phyloP scores from a whole-genome alignment of 169 alveolate species.

The Eimeria zaria region DNA sequence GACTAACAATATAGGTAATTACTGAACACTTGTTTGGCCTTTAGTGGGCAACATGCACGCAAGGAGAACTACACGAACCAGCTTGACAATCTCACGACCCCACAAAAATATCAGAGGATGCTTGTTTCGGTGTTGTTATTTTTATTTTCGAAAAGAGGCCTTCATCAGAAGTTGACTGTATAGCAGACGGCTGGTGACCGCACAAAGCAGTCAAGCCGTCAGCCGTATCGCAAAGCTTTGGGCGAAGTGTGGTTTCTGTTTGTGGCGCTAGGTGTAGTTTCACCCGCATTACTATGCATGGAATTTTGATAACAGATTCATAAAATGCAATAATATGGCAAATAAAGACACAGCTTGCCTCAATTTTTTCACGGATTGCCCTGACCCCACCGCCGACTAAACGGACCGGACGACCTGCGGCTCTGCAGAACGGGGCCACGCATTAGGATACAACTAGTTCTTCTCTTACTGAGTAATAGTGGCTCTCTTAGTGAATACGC shows the following conservation, averaged over 20 bases:
- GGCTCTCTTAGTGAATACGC: background rate
- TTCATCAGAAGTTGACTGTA: background rate
- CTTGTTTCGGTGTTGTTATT: background rate
- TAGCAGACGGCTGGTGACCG: background rate
- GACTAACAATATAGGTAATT: background rate
- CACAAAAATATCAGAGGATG: background rate
- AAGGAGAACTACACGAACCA: background rate
- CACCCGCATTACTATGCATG: background rate
- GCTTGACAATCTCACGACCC: background rate
- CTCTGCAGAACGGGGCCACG: background rate
- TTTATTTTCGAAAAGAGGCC: background rate
- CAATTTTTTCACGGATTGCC: background rate
- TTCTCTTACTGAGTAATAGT: background rate
- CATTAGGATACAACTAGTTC: background rate
- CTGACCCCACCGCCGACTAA: slow-evolving; percentile 2
- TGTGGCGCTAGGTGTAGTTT: background rate
- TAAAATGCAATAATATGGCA: background rate
- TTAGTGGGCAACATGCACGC: background rate
- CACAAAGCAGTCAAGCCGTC: background rate
- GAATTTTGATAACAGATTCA: background rate
- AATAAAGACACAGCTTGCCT: background rate
- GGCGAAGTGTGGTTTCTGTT: background rate
- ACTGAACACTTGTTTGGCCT: background rate
- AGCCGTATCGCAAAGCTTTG: background rate
- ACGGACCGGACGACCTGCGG: background rate